Evolutionary conservation across 805 yeast species (phyloP), one percentile per base, ranked within the genome.

Genomic region (Priceomyces haplophilus): DNA sequence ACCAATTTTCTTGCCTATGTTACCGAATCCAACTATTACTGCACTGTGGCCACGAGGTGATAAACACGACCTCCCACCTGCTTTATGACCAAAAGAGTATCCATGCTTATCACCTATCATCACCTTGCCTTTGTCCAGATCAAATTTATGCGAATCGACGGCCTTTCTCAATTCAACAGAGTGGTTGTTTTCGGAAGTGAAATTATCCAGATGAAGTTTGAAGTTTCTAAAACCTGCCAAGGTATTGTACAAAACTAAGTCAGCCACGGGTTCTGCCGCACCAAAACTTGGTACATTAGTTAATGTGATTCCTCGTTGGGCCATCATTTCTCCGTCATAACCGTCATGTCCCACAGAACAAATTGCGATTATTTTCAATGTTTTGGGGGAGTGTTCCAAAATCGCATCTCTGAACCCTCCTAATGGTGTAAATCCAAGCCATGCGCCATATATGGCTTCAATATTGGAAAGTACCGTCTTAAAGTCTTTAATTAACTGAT

Each of bases 241-340:
- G 0, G 85, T 65, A 49, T 82, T 70, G 53, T 66, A 74, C 35
- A 84, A 62, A 3, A 83, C 91, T 44, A 82, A 64, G 48, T 86
- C 95, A 3, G 90, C 85, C 20, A 86, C 95, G 12, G 85, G 83
- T 32, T 71, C 78, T 1, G 85, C 78, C 0, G 84, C 80, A 64
- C 57, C 86, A 76, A 42, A 55, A 18, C 71, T 56, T 1, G 76
- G 73, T 18, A 80, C 81, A 54, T 86, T 83, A 46, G 85, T 78
- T 46, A 86, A 67, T 6, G 64, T 53, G 20, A 86, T 76, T 11
- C 73, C 75, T 34, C 61, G 58, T 8, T 58, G 51, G 5, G 60
- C 54, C 62, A 82, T 58, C 1, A 60, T 62, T 0, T 53, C 61
- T 0, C 70, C 61, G 52, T 80, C 80, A 44, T 73, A 71, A 13